Percentiles rank a stretch among this genome's conserved stretches.
Evolutionary conservation across 805 yeast species (phyloP).

Genomic region (Phaffomyces opuntiae): DNA sequence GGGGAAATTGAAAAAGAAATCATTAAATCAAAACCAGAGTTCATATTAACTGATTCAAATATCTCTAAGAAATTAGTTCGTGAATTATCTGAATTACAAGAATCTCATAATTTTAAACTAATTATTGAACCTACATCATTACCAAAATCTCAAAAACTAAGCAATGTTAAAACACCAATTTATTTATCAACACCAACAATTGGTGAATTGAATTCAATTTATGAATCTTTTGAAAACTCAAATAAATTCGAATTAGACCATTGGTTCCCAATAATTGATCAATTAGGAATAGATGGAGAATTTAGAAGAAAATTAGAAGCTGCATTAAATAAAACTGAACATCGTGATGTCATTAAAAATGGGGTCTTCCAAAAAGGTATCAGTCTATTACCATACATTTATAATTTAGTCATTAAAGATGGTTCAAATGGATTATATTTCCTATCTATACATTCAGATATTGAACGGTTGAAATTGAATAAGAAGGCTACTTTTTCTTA

Average conservation of each 20-base stretch:
- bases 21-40: conserved; percentile 34
- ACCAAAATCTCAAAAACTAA: conserved; percentile 43
- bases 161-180: conserved; percentile 6
- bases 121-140: conserved; percentile 76
- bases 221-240: conserved; percentile 37
- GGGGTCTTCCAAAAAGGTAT: conserved; percentile 63
- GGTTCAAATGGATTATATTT: conserved; percentile 58
- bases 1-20: conserved; percentile 38
- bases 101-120: conserved; percentile 24
- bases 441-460: conserved; percentile 27
- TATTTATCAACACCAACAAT: conserved; percentile 54
- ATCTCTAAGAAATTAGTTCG: conserved; percentile 38
- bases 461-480: not conserved
- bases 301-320: conserved; percentile 41
- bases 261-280: conserved; percentile 75
- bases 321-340: conserved; percentile 18
- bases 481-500: conserved; percentile 11
- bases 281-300: conserved; percentile 39
- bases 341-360: conserved; percentile 22
- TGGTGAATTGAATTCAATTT: conserved; percentile 51
- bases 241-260: conserved; percentile 42
- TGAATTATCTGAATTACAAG: conserved; percentile 27
- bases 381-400: conserved; percentile 68
- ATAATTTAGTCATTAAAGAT: conserved; percentile 57
- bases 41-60: conserved; percentile 64